Conservation (phyloP, 2,329 filamentous ascomycete species). For the Rachicladosporium sp. region DNA sequence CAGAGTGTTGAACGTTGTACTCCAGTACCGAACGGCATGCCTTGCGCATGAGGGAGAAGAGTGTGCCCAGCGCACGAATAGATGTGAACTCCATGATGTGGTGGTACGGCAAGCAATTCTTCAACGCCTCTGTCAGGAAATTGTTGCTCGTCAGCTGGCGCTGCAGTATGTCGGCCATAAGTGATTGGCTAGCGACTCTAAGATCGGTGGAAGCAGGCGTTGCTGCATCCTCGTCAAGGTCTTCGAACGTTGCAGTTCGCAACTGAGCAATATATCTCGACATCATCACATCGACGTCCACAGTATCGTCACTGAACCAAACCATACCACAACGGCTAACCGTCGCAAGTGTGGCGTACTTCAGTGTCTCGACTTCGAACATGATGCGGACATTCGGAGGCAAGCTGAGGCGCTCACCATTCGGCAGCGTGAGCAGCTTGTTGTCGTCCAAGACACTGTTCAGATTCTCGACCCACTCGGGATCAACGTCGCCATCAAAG, state of each 20-base stretch:
- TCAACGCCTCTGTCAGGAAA: slow-evolving; percentile 67
- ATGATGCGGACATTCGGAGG: slow-evolving; percentile 95
- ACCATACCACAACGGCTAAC: slow-evolving; percentile 99
- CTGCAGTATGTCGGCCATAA: slow-evolving; percentile 68
- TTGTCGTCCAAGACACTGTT: slow-evolving; percentile 99
- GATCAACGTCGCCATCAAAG: slow-evolving; percentile 97
- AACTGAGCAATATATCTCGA: slow-evolving; percentile 79
- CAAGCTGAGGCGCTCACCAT: slow-evolving; percentile 92
- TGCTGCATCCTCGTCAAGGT: slow-evolving; percentile 84
- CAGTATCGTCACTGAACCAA: slow-evolving; percentile 98
- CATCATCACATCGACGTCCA: slow-evolving; percentile 86
- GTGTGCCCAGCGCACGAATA: slow-evolving; percentile 76
- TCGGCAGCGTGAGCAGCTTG: slow-evolving; percentile 90
- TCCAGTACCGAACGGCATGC: slow-evolving; percentile 83
- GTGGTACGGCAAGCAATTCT: slow-evolving; percentile 63
- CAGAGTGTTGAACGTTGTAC: slow-evolving; percentile 87
- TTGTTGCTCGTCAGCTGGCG: slow-evolving; percentile 64
- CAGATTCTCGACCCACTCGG: slow-evolving; percentile 98
- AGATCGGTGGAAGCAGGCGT: slow-evolving; percentile 44
- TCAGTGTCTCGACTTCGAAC: slow-evolving; percentile 97
- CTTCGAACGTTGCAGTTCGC: slow-evolving; percentile 75
- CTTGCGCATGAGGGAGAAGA: slow-evolving; percentile 95
- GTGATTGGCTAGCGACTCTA: slow-evolving; percentile 62
- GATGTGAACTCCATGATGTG: slow-evolving; percentile 99
- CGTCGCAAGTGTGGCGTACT: slow-evolving; percentile 95